Percentiles rank a stretch among this genome's conserved stretches.
Conservation (phyloP, 108 stramenopile species). For the Pseudonitzschia delicatissima region DNA sequence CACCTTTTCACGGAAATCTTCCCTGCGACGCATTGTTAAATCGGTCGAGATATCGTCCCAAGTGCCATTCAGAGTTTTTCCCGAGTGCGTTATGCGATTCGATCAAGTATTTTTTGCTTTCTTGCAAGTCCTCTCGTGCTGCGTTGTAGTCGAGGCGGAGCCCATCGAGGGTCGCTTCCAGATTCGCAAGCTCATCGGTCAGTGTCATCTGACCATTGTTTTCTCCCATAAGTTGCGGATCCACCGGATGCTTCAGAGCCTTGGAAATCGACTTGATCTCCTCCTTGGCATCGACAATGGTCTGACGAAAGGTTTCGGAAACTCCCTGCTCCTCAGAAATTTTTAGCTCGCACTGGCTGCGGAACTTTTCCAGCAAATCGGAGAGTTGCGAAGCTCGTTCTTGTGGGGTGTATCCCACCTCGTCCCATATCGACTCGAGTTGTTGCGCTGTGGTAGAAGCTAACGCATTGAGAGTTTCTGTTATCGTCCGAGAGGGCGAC, state of each 20-base stretch:
- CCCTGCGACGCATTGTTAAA: constrained; percentile 50
- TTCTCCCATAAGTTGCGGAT: constrained; percentile 44
- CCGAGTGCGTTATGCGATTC: constrained; percentile 67
- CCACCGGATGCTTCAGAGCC: constrained; percentile 49
- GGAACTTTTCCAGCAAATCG: constrained; percentile 60
- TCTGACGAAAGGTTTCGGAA: constrained; percentile 74
- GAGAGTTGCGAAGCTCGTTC: constrained; percentile 76
- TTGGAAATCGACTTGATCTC: constrained; percentile 47
- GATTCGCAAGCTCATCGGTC: constrained; percentile 59
- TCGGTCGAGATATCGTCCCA: constrained; percentile 69
- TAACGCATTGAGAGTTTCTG: constrained; percentile 47
- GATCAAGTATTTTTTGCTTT: constrained; percentile 44
- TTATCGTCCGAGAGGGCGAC: constrained; percentile 54
- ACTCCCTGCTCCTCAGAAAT: constrained; percentile 67
- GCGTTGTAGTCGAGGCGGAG: constrained; percentile 34
- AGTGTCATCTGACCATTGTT: constrained; percentile 34
- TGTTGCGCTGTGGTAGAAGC: constrained; percentile 62
- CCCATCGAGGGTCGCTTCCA: constrained; percentile 56
- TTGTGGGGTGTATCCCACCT: constrained; percentile 75
- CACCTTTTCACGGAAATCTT: constrained; percentile 61
- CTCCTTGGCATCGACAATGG: constrained; percentile 56
- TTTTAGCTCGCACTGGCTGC: constrained; percentile 65
- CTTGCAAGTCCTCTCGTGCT: constrained; percentile 53
- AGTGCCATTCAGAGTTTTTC: constrained; percentile 37
- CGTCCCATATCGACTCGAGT: constrained; percentile 78